Evolutionary conservation across 2,329 filamentous ascomycete genomes (phyloP).

Genomic region (Neoascochyta sp.): DNA sequence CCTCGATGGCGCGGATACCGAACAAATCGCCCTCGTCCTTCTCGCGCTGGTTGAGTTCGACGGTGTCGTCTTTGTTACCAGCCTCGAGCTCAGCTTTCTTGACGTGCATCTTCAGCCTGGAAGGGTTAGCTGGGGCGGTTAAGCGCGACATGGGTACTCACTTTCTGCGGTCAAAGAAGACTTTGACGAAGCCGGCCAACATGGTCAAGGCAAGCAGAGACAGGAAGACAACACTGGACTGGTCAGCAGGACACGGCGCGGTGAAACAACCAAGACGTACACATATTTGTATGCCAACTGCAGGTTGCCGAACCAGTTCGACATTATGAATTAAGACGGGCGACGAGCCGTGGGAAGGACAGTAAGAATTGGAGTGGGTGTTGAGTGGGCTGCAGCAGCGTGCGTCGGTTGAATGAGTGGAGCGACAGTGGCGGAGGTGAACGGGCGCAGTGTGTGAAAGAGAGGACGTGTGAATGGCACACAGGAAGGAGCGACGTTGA

Average conservation of each 20-base stretch:
- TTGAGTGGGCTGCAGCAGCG: too few species aligned
- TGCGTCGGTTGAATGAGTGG: too few species aligned
- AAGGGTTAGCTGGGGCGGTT: slow-evolving; percentile 8
- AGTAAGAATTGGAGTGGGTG: too few species aligned
- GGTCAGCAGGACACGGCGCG: too few species aligned
- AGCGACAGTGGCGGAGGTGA: background rate
- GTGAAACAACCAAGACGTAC: too few species aligned
- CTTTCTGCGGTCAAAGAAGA: slow-evolving; percentile 36
- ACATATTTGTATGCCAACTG: slow-evolving; percentile 39
- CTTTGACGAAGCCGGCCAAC: slow-evolving; percentile 32
- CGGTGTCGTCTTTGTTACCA: slow-evolving; percentile 30
- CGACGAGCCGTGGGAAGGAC: slow-evolving; percentile 5
- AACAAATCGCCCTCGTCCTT: slow-evolving; percentile 42
- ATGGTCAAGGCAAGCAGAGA: slow-evolving; percentile 30
- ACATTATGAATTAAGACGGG: slow-evolving; percentile 21
- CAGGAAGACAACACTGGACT: slow-evolving; percentile 33
- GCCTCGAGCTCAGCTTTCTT: slow-evolving; percentile 26
- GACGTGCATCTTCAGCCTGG: slow-evolving; percentile 29
- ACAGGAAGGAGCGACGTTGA: slow-evolving; percentile 25
- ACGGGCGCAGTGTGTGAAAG: slow-evolving; percentile 13
- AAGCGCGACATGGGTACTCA: slow-evolving; percentile 13
- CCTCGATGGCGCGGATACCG: slow-evolving; percentile 41
- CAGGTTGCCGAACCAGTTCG: slow-evolving; percentile 34
- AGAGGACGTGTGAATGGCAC: slow-evolving; percentile 34
- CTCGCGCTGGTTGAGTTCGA: slow-evolving; percentile 34